Evolutionary conservation across 305 asterid species (phyloP).

Genomic region (Lippia alba): DNA sequence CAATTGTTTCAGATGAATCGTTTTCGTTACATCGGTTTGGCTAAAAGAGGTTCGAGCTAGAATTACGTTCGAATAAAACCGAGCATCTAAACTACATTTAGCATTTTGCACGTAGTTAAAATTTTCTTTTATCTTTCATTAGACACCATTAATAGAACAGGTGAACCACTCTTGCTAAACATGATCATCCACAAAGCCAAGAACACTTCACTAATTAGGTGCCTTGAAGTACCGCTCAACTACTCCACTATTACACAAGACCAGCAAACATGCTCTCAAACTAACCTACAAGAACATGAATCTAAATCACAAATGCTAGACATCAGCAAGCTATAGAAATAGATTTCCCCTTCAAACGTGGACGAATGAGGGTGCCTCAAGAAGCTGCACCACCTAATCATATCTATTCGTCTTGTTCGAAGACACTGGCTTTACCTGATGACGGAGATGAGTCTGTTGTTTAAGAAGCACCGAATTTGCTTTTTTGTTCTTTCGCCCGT

Average conservation of each 20-base stretch:
- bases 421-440: constrained; percentile 32
- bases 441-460: constrained; percentile 32
- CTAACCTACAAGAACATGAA: not conserved
- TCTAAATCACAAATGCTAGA: not conserved
- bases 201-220: constrained; percentile 11
- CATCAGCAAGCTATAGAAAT: constrained; percentile 35
- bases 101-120: too few relatives aligned
- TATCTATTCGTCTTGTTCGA: constrained; percentile 5
- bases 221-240: not conserved
- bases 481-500: constrained; percentile 23
- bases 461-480: not conserved
- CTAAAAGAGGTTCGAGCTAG: too few relatives aligned
- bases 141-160: too few relatives aligned
- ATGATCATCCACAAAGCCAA: too few relatives aligned
- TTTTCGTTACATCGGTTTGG: too few relatives aligned
- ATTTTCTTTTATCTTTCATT: too few relatives aligned
- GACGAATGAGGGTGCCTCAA: constrained; percentile 37
- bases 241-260: not conserved
- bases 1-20: too few relatives aligned
- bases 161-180: too few relatives aligned
- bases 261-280: not conserved
- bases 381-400: constrained; percentile 37
- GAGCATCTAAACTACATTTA: too few relatives aligned
- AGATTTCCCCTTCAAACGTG: constrained; percentile 38
- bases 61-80: too few relatives aligned